Percentiles rank a stretch among this genome's conserved stretches.
phyloP scores from a whole-genome alignment of 2,329 filamentous ascomycete genomes.

The Phialemonium atrogriseum region DNA sequence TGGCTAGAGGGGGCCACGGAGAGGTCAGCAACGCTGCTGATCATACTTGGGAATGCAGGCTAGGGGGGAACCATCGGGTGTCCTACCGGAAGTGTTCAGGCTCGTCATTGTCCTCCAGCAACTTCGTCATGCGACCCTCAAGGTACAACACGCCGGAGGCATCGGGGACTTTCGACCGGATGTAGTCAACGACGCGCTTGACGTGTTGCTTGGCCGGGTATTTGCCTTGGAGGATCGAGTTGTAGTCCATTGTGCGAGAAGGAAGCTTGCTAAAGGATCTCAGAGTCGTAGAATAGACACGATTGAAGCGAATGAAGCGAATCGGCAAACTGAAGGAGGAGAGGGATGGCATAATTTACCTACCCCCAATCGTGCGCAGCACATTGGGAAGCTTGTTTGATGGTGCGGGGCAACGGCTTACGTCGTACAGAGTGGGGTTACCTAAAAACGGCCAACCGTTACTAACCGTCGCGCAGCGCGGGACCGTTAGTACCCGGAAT shows the following conservation, averaged over 20 bases:
- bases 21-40: not conserved
- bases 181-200: conserved; percentile 70
- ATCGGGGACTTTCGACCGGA: conserved; percentile 58
- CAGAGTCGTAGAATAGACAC: not conserved
- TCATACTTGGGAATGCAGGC: conserved; percentile 1
- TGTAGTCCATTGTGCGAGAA: conserved; percentile 28
- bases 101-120: conserved; percentile 87
- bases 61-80: not conserved
- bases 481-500: too few species aligned
- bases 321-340: too few species aligned
- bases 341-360: too few species aligned
- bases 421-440: too few species aligned
- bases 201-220: conserved; percentile 85
- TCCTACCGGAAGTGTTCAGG: conserved; percentile 69
- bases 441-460: too few species aligned
- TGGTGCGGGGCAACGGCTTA: too few species aligned
- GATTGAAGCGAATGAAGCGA: too few species aligned
- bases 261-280: conserved; percentile 1
- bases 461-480: too few species aligned
- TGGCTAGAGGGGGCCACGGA: conserved; percentile 47
- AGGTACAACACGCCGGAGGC: conserved; percentile 73
- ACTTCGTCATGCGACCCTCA: conserved; percentile 71
- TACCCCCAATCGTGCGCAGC: too few species aligned
- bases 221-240: conserved; percentile 50
- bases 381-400: too few species aligned